phyloP scores from a whole-genome alignment of 805 yeast genomes.

The Metschnikowia chrysomelidarum region DNA sequence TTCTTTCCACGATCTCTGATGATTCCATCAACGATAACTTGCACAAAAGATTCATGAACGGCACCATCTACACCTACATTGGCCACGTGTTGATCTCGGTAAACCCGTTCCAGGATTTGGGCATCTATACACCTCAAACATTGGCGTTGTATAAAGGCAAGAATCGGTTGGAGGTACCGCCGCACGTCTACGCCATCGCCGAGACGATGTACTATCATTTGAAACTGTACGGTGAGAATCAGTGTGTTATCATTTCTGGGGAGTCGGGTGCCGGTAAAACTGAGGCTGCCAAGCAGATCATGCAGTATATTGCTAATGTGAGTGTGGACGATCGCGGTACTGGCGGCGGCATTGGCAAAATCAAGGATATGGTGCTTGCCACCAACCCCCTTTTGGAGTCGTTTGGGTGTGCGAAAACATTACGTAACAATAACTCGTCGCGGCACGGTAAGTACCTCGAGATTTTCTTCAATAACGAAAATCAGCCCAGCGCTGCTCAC shows the following conservation, averaged over 20 bases:
- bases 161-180: constrained; percentile 93
- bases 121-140: constrained; percentile 83
- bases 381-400: constrained; percentile 91
- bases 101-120: constrained; percentile 94
- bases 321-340: constrained; percentile 48
- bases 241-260: constrained; percentile 96
- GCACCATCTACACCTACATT: constrained; percentile 86
- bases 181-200: constrained; percentile 97
- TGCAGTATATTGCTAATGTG: constrained; percentile 94
- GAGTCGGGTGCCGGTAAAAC: constrained; percentile 99
- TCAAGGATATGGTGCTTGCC: constrained; percentile 96
- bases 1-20: constrained; percentile 84
- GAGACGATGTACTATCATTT: constrained; percentile 94
- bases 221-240: constrained; percentile 91
- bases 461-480: constrained; percentile 70
- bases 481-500: constrained; percentile 91
- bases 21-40: constrained; percentile 90
- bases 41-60: constrained; percentile 84
- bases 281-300: constrained; percentile 95
- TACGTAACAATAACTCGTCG: constrained; percentile 85
- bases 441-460: constrained; percentile 94
- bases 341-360: constrained; percentile 62
- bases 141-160: constrained; percentile 81
- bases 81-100: constrained; percentile 95
- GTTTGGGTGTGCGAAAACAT: constrained; percentile 91